Evolutionary conservation across 805 yeast genomes (phyloP), one percentile per base, ranked within the genome.

Genomic region (Alloascoidea africana): DNA sequence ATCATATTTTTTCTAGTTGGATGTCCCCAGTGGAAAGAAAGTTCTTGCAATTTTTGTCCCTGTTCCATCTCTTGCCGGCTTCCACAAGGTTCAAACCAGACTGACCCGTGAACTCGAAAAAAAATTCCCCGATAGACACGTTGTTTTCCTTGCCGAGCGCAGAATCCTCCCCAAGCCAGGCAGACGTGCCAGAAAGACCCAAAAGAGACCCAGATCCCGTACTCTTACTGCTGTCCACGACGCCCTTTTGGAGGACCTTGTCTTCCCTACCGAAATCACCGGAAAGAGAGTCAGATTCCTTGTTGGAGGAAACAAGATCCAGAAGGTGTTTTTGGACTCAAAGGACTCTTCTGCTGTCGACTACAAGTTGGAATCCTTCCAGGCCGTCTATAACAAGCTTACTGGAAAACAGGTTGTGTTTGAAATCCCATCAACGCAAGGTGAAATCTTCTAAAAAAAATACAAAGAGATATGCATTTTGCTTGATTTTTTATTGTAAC

Each of bases 121-220:
- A 91, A 89, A 91, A 75, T 91, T 89, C 87, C 93, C 96, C 65
- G 98, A 89, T 78, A 84, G 95, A 68, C 96, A 91, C 68, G 96
- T 89, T 68, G 89, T 89, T 58, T 86, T 89, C 85, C 79, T 89
- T 64, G 97, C 96, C 63, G 97, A 89, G 77, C 86, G 98, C 76
- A 85, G 96, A 75, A 91, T 89, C 73, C 76, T 91, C 64, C 96
- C 97, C 73, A 87, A 85, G 78, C 96, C 97, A 66, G 84, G 93
- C 60, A 86, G 97, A 74, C 58, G 78, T 62, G 74, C 95, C 47
- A 84, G 86, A 76, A 83, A 79, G 68, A 69, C 66, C 59, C 98
- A 91, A 75, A 87, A 91, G 89, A 89, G 98, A 78, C 98, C 98
- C 68, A 85, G 95, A 76, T 87, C 97, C 59, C 86, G 98, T 82